Conservation (phyloP, 2,329 filamentous ascomycete genomes). For the Penicillium sp. region DNA sequence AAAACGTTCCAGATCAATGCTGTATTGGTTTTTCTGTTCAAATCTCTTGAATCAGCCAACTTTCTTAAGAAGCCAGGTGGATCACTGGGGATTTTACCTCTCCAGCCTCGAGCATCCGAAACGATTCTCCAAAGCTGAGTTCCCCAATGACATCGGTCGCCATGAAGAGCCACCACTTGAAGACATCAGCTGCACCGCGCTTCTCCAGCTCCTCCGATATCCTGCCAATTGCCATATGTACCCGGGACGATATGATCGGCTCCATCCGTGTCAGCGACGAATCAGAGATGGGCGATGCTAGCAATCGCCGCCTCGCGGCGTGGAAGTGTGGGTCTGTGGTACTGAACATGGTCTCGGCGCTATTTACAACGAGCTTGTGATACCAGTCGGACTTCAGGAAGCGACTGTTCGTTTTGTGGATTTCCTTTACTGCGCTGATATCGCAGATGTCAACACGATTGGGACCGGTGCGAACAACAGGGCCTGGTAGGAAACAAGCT, state of each 20-base stretch:
- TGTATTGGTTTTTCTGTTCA: constrained; percentile 48
- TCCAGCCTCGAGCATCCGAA: constrained; percentile 54
- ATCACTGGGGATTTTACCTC: constrained; percentile 36
- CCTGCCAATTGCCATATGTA: constrained; percentile 44
- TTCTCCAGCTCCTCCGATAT: constrained; percentile 50
- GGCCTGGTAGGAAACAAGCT: constrained; percentile 20
- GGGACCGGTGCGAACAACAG: constrained; percentile 36
- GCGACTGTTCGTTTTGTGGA: constrained; percentile 36
- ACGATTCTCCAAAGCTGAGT: constrained; percentile 59
- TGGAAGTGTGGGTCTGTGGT: constrained; percentile 46
- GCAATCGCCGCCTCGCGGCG: constrained; percentile 44
- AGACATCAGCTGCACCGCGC: constrained; percentile 47
- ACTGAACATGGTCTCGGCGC: constrained; percentile 43
- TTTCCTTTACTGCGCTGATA: constrained; percentile 31
- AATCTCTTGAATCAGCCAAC: not conserved
- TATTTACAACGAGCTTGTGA: constrained; percentile 17
- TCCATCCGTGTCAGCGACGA: constrained; percentile 35
- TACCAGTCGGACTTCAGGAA: constrained; percentile 43
- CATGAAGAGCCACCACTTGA: constrained; percentile 59
- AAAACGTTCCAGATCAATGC: constrained; percentile 37
- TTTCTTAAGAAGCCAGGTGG: not conserved
- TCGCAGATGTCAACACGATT: constrained; percentile 45
- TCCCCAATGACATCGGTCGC: constrained; percentile 58
- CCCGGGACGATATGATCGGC: constrained; percentile 43
- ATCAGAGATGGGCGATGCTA: constrained; percentile 38